A percentile compares a stretch with the other conserved stretches of the same genome.
These are phyloP conservation scores for Avena sativa DNA, from an alignment of 176 grass and related monocot species.

Conservation along the genomic window DNA sequence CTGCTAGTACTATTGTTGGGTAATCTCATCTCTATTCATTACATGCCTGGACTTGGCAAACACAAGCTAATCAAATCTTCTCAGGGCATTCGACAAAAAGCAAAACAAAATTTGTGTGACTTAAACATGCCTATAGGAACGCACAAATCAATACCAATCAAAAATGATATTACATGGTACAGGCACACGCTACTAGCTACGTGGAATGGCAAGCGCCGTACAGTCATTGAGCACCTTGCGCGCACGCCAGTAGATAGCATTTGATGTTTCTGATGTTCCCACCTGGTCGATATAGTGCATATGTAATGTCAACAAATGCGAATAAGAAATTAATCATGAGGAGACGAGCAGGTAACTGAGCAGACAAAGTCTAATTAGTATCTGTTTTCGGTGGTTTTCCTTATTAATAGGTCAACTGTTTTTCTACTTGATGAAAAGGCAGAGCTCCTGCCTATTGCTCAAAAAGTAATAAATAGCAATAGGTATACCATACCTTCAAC, in stretches of 20 bases:
- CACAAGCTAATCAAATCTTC: neutral
- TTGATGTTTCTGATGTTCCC: slow-evolving; percentile 65
- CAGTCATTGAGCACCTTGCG: slow-evolving; percentile 59
- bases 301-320: neutral
- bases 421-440: neutral
- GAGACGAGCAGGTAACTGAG: neutral
- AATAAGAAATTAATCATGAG: neutral
- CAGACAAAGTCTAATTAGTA: neutral
- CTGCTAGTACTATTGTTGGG: neutral
- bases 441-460: neutral
- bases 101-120: neutral
- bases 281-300: slow-evolving; percentile 36
- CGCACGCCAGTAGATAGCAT: slow-evolving; percentile 70
- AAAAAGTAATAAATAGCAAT: neutral
- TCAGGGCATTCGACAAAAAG: neutral
- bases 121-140: neutral
- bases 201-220: slow-evolving; percentile 24
- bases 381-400: neutral
- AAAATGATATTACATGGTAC: slow-evolving; percentile 36
- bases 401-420: neutral
- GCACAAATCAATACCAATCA: slow-evolving; percentile 21
- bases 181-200: slow-evolving; percentile 10
- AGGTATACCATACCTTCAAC: slow-evolving; percentile 52
- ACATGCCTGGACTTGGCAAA: neutral
- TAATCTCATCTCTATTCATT: neutral